Evolutionary conservation across 164 flowering plant genomes (phyloP).

Genomic region (Sextonia rubra): DNA sequence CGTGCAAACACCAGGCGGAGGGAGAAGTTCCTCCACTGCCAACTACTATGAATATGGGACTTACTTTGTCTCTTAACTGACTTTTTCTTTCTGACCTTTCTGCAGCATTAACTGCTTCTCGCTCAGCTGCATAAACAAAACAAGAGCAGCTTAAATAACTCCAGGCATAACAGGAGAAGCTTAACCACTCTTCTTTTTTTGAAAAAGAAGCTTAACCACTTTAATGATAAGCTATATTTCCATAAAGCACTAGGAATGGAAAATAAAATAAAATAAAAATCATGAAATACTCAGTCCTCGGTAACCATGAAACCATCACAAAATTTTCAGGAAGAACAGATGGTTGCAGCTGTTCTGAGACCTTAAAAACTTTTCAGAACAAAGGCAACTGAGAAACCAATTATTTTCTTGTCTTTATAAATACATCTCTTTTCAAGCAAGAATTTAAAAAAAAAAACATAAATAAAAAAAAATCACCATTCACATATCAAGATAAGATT

Average conservation of each 20-base stretch:
- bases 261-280: no score
- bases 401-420: no score
- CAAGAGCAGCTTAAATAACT: neutral
- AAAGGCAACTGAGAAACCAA: no score
- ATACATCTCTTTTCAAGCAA: neutral
- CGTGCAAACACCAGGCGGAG: no score
- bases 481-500: conserved; percentile 1
- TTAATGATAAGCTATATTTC: no score
- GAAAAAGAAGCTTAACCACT: neutral
- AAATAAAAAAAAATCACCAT: neutral
- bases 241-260: neutral
- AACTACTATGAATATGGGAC: conserved; percentile 15
- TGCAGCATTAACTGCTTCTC: conserved; percentile 84
- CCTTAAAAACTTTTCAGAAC: no score
- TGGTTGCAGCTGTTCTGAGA: no score
- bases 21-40: neutral
- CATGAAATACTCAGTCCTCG: no score
- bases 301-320: no score
- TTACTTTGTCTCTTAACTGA: conserved; percentile 82
- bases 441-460: no score
- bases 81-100: conserved; percentile 87
- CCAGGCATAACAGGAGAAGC: neutral
- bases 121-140: conserved; percentile 60
- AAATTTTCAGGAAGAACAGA: no score
- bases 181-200: neutral